A percentile compares a stretch with the other conserved stretches of the same genome.
These are phyloP conservation scores for Anacardium occidentale DNA, from an alignment of 345 rosid species.

Conservation along the genomic window DNA sequence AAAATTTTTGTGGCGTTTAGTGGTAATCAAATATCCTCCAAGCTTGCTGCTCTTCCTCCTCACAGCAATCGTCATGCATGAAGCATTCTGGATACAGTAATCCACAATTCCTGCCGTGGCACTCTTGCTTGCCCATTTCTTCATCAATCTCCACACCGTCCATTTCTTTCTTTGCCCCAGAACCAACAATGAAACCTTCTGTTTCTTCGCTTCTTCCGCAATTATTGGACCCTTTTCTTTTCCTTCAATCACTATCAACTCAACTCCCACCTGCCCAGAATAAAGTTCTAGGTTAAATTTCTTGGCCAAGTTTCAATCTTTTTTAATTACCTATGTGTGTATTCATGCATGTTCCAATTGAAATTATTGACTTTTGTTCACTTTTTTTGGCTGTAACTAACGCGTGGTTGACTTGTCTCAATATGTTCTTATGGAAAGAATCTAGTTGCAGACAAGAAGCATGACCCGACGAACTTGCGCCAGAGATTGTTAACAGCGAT, in stretches of 20 bases:
- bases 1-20: slow-evolving; percentile 82
- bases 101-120: slow-evolving; percentile 41
- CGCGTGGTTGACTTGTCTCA: background rate
- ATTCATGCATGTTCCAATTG: background rate
- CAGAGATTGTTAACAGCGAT: too few relatives aligned
- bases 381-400: background rate
- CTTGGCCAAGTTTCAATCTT: too few relatives aligned
- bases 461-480: too few relatives aligned
- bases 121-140: slow-evolving; percentile 50
- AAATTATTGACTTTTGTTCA: background rate
- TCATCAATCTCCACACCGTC: slow-evolving; percentile 52
- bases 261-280: slow-evolving; percentile 53
- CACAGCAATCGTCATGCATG: slow-evolving; percentile 82
- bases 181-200: slow-evolving; percentile 57
- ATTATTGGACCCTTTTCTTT: slow-evolving; percentile 64
- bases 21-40: slow-evolving; percentile 92
- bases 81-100: slow-evolving; percentile 75
- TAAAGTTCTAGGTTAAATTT: background rate
- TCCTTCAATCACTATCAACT: slow-evolving; percentile 53
- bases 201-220: slow-evolving; percentile 75
- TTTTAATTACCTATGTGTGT: background rate
- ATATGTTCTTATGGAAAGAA: background rate
- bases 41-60: slow-evolving; percentile 70
- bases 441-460: too few relatives aligned
- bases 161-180: slow-evolving; percentile 71